Conservation (phyloP, 805 yeast genomes). For the Metschnikowia henanensis region DNA sequence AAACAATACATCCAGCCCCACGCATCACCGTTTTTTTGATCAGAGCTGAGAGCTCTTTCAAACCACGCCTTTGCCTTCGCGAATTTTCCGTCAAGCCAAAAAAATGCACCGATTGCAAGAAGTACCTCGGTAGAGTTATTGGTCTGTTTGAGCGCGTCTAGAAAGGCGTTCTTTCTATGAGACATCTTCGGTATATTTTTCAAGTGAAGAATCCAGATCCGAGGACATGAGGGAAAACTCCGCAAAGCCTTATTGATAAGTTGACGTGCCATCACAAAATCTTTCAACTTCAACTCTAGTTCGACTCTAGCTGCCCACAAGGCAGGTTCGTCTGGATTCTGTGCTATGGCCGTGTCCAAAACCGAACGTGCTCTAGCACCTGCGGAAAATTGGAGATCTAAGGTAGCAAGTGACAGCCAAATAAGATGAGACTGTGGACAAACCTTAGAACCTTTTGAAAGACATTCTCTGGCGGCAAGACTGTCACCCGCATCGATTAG, state of each 20-base stretch:
- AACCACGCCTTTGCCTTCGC: constrained; percentile 73
- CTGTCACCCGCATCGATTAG: constrained; percentile 31
- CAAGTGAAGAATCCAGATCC: constrained; percentile 67
- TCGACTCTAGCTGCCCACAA: constrained; percentile 59
- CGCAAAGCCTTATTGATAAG: constrained; percentile 59
- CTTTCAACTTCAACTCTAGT: constrained; percentile 54
- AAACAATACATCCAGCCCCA: constrained; percentile 63
- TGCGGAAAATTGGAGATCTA: constrained; percentile 43
- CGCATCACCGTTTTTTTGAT: constrained; percentile 66
- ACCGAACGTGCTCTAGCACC: constrained; percentile 66
- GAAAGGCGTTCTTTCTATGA: constrained; percentile 54
- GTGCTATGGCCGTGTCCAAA: constrained; percentile 63
- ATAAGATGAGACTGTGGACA: constrained; percentile 46
- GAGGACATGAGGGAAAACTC: constrained; percentile 55
- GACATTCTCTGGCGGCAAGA: constrained; percentile 47
- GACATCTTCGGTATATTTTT: constrained; percentile 46
- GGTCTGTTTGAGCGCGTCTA: constrained; percentile 71
- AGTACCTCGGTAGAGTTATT: constrained; percentile 59
- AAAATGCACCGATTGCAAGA: constrained; percentile 61
- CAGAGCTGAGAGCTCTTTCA: constrained; percentile 59
- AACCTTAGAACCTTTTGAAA: constrained; percentile 47
- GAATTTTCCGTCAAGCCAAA: constrained; percentile 64
- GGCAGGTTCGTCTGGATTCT: constrained; percentile 47
- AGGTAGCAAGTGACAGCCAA: constrained; percentile 54
- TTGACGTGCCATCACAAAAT: constrained; percentile 51